Evolutionary conservation across 139 green algal species (phyloP).

Genomic region (Prasinococcaceae sp.): DNA sequence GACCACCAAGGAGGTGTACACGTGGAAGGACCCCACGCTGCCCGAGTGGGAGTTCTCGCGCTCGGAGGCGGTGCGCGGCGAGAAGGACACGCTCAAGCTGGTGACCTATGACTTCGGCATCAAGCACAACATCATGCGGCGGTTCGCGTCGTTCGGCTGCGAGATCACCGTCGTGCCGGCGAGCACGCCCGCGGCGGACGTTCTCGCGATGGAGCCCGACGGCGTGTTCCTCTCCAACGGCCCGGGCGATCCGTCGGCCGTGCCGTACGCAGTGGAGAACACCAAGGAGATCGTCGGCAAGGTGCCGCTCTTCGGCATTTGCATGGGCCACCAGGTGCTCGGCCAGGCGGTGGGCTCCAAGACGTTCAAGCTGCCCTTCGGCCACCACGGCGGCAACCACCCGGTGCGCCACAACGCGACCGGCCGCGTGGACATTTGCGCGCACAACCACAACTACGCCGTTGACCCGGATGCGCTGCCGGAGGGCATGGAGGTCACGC

Average conservation of each 20-base stretch:
- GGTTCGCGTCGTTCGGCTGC: conserved; percentile 82
- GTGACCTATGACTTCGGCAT: conserved; percentile 96
- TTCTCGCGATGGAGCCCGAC: conserved; percentile 89
- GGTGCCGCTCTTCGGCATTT: conserved; percentile 97
- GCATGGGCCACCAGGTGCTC: conserved; percentile 98
- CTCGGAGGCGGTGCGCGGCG: neutral
- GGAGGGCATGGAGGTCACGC: conserved; percentile 66
- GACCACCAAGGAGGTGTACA: conserved; percentile 70
- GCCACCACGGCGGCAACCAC: conserved; percentile 98
- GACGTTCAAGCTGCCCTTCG: conserved; percentile 99
- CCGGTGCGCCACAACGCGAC: conserved; percentile 67
- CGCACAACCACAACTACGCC: conserved; percentile 99
- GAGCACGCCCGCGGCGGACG: conserved; percentile 65
- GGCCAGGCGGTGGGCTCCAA: conserved; percentile 86
- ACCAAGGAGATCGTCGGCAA: conserved; percentile 78
- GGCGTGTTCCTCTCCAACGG: conserved; percentile 86
- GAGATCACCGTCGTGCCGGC: conserved; percentile 90
- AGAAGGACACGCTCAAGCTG: conserved; percentile 37
- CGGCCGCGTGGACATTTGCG: conserved; percentile 21
- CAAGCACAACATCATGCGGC: conserved; percentile 97
- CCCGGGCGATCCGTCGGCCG: conserved; percentile 87
- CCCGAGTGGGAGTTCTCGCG: conserved; percentile 86
- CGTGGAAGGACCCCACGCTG: conserved; percentile 78
- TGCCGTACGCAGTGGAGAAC: conserved; percentile 93
- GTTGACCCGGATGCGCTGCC: conserved; percentile 83